Evolutionary conservation across 1,139 yeast species (phyloP).

Genomic region (Taphrina populina): DNA sequence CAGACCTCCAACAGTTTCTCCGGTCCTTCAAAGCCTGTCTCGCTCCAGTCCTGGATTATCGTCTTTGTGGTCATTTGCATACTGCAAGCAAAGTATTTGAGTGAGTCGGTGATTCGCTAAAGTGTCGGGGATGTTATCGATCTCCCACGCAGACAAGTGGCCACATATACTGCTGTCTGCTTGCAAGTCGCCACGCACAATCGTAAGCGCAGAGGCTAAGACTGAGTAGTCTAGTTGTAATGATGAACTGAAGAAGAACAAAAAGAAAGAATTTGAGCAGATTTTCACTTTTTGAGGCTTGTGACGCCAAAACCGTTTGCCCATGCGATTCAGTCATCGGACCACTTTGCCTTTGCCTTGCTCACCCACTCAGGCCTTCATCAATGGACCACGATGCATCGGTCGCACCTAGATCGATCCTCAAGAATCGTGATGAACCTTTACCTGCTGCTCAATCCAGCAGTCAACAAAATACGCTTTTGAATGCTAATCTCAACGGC

Average conservation of each 20-base stretch:
- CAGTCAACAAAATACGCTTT: conserved; percentile 23
- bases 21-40: conserved; percentile 49
- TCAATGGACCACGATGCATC: neutral
- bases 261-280: neutral
- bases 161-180: conserved; percentile 14
- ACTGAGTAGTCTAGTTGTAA: neutral
- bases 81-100: neutral
- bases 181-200: no score
- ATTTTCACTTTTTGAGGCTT: no score
- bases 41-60: conserved; percentile 32
- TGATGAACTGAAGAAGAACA: neutral
- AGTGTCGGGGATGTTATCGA: conserved; percentile 19
- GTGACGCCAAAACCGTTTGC: no score
- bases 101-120: neutral
- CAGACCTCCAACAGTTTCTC: conserved; percentile 89
- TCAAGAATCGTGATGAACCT: conserved; percentile 17
- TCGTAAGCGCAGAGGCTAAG: no score
- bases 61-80: conserved; percentile 29
- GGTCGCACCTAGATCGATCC: conserved; percentile 1
- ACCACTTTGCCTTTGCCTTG: no score
- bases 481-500: conserved; percentile 20
- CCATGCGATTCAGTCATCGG: no score
- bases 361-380: neutral
- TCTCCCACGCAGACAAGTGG: conserved; percentile 23
- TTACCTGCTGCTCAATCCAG: neutral